Evolutionary conservation across 2,329 filamentous ascomycete genomes (phyloP).

Genomic region (Fonsecaea monophora): DNA sequence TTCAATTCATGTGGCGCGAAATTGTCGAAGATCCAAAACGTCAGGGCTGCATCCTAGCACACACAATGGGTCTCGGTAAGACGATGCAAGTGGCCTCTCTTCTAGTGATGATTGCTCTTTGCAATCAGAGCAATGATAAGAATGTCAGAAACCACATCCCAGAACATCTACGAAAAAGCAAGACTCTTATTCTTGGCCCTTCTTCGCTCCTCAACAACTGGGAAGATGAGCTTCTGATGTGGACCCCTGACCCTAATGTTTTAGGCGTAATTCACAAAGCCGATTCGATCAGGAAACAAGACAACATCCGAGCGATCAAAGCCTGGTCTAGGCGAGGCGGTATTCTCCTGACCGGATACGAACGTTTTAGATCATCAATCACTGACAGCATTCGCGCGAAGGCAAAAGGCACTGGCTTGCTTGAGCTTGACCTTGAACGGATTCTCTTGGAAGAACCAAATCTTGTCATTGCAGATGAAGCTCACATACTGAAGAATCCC

Average conservation of each 20-base stretch:
- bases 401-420: constrained; percentile 43
- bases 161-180: constrained; percentile 64
- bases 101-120: constrained; percentile 74
- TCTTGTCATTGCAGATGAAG: constrained; percentile 84
- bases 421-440: constrained; percentile 50
- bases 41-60: constrained; percentile 81
- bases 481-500: constrained; percentile 77
- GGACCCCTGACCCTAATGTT: constrained; percentile 66
- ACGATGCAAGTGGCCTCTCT: constrained; percentile 90
- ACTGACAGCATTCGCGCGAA: constrained; percentile 30
- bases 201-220: constrained; percentile 79
- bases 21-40: constrained; percentile 67
- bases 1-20: constrained; percentile 89
- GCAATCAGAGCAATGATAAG: constrained; percentile 65
- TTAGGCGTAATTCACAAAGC: constrained; percentile 54
- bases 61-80: constrained; percentile 92
- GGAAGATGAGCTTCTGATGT: constrained; percentile 75
- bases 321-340: constrained; percentile 63
- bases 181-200: constrained; percentile 77
- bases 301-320: constrained; percentile 11
- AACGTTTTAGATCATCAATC: constrained; percentile 61
- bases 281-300: neutral
- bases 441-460: constrained; percentile 68
- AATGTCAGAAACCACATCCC: constrained; percentile 72
- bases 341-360: constrained; percentile 77